Conservation (phyloP, 345 rosid genomes). For the Arabis alpina region DNA sequence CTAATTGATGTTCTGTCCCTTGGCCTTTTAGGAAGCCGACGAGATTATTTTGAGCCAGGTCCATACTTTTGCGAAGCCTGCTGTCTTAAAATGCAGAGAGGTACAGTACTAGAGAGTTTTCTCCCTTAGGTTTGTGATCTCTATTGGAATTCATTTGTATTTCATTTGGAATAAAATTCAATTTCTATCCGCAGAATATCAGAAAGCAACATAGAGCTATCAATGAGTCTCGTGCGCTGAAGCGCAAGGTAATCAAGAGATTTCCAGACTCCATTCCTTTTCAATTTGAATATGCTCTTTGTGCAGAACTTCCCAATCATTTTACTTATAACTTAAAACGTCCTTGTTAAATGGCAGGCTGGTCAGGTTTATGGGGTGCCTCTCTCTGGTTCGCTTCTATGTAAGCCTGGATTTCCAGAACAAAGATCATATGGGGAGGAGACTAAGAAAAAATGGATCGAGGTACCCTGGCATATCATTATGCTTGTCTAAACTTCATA, state of each 20-base stretch:
- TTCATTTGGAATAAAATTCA: conserved; percentile 7
- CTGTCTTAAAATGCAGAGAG: conserved; percentile 86
- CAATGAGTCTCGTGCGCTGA: conserved; percentile 93
- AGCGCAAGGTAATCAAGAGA: conserved; percentile 76
- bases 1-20: conserved; percentile 32
- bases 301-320: conserved; percentile 28
- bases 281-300: conserved; percentile 10
- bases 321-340: conserved; percentile 2
- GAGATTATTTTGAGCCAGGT: conserved; percentile 73
- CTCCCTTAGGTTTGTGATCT: conserved; percentile 3
- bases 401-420: conserved; percentile 89
- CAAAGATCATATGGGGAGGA: conserved; percentile 81
- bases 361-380: conserved; percentile 99
- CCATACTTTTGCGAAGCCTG: conserved; percentile 63
- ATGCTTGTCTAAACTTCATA: conserved; percentile 19
- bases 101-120: conserved; percentile 46
- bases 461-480: conserved; percentile 57
- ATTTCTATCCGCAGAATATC: conserved; percentile 60
- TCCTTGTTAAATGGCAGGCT: conserved; percentile 61
- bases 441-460: conserved; percentile 91
- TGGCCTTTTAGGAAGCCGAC: conserved; percentile 69
- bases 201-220: conserved; percentile 89
- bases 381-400: conserved; percentile 77
- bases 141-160: conserved; percentile 23
- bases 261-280: conserved; percentile 34